Evolutionary conservation across 192 early-diverging fungal genomes (phyloP), one percentile per base, ranked within the genome.

Genomic region (Coemansia sp.): DNA sequence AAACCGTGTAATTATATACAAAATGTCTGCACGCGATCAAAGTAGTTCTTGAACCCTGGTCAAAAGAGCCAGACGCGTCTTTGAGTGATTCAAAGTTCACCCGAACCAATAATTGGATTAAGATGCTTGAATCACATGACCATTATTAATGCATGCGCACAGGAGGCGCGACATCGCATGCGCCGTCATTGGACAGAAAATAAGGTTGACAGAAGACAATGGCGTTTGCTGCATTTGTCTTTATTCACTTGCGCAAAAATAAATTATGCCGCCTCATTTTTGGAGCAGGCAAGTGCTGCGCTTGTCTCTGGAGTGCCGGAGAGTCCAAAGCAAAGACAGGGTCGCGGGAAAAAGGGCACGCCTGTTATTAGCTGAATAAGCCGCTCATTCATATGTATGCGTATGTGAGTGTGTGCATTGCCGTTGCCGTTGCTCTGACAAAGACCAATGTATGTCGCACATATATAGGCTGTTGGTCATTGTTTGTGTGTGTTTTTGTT

Each of bases 321-420:
- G n/a, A n/a, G 3, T 49, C 47, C 6, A 49, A 7, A 19, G 47
- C 47, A 49, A 49, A 49, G 16, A 19, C 17, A 49, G 47, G 29
- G 29, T 31, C 29, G 29, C 41, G 41, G 41, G 19, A 19, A 49
- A 49, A 19, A 21, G 4, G 7, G 0, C 5, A 16, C 43, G n/a
- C 43, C 3, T 8, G 47, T 17, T 49, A 49, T 49, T n/a, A 10
- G 53, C 14, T 26, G 53, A 55, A 29, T 55, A 26, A 26, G 19
- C 10, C 19, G 25, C 11, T 11, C 22, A 27, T 7, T 26, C 26
- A 29, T 27, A 31, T 14, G 14, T 55, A 55, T 29, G 53, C 22
- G 53, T 35, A 27, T 22, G 25, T 55, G 29, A 31, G 29, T 31
- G 23, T 55, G 29, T 49, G 47, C 47, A 49, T 49, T 49, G 47